Conservation (phyloP, 257 asterid genomes). For the Solanum sejunctum region DNA sequence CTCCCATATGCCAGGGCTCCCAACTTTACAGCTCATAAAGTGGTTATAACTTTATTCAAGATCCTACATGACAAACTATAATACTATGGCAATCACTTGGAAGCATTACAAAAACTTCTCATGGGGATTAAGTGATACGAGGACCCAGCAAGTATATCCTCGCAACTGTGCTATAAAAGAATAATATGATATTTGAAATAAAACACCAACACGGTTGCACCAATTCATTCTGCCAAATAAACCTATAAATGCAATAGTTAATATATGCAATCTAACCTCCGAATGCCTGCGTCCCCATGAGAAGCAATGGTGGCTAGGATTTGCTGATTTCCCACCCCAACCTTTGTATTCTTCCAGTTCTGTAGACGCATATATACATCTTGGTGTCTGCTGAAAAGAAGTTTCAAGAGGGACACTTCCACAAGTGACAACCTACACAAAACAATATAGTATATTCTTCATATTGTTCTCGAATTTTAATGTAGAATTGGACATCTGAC, state of each 20-base stretch:
- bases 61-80: not conserved
- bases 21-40: not conserved
- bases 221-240: not conserved
- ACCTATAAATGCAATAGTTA: not conserved
- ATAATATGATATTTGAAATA: not conserved
- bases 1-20: not conserved
- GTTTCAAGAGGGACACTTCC: constrained; percentile 97
- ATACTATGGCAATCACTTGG: not conserved
- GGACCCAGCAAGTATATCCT: not conserved
- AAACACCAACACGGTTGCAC: not conserved
- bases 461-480: not conserved
- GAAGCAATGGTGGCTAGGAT: constrained; percentile 53
- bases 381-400: constrained; percentile 66
- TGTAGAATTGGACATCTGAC: not conserved
- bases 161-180: not conserved
- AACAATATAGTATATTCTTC: not conserved
- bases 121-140: not conserved
- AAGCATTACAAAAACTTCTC: not conserved
- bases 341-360: constrained; percentile 80
- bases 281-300: constrained; percentile 86
- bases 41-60: not conserved
- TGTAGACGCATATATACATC: constrained; percentile 80
- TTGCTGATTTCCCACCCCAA: constrained; percentile 63
- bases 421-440: constrained; percentile 81
- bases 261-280: constrained; percentile 48